phyloP scores from a whole-genome alignment of 225 moss, liverwort and hornwort species.

The Polytrichum formosum region DNA sequence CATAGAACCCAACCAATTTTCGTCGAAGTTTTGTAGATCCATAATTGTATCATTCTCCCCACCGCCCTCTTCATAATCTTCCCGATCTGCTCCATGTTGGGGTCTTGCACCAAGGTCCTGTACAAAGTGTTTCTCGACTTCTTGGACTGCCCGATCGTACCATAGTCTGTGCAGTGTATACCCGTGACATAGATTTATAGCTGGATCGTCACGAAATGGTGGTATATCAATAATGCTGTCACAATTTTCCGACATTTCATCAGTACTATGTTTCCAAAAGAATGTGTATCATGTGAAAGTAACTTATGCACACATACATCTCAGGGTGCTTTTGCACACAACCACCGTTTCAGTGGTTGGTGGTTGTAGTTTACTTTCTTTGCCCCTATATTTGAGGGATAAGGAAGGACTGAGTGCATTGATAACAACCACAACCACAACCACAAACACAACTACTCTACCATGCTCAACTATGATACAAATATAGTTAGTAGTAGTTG shows the following conservation, averaged over 20 bases:
- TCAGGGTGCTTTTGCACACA: too few species aligned
- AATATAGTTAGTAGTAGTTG: too few species aligned
- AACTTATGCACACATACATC: not conserved
- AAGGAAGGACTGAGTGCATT: too few species aligned
- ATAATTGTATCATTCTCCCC: slow-evolving; percentile 66
- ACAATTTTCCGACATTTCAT: not conserved
- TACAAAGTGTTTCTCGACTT: slow-evolving; percentile 43
- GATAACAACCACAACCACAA: too few species aligned
- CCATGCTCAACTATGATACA: too few species aligned
- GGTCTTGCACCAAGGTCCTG: slow-evolving; percentile 40
- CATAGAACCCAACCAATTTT: slow-evolving; percentile 9
- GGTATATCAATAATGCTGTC: slow-evolving; percentile 78
- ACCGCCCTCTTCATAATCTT: slow-evolving; percentile 52
- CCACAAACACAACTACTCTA: too few species aligned
- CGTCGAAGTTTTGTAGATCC: slow-evolving; percentile 32
- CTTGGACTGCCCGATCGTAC: slow-evolving; percentile 70
- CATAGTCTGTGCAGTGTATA: slow-evolving; percentile 75
- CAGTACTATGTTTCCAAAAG: not conserved
- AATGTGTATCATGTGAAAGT: not conserved
- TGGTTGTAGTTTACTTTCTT: too few species aligned
- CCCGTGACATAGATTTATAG: slow-evolving; percentile 80
- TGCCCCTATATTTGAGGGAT: too few species aligned
- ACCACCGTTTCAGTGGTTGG: too few species aligned
- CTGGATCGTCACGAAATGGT: slow-evolving; percentile 68
- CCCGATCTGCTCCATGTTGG: slow-evolving; percentile 39